Evolutionary conservation across 148 eudicot genomes (phyloP).

Genomic region (Rhododendron vialii): DNA sequence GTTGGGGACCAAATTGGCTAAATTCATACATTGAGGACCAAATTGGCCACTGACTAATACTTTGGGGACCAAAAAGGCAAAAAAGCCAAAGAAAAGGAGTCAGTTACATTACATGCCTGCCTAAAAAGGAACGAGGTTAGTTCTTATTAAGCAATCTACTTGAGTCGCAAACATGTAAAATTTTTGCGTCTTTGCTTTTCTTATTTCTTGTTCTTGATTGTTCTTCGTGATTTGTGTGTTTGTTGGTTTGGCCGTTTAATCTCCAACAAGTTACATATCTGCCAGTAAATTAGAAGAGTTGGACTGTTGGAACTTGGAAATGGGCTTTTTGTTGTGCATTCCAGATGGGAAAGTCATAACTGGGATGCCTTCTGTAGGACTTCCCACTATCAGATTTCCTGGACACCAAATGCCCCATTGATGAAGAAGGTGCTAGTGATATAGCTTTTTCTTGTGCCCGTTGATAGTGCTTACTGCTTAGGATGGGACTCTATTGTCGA

Average conservation of each 20-base stretch:
- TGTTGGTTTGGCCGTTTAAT: too few relatives aligned
- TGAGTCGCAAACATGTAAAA: background rate
- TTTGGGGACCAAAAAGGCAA: too few relatives aligned
- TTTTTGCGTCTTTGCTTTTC: background rate
- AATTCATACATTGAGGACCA: too few relatives aligned
- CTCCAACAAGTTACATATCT: background rate
- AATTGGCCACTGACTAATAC: too few relatives aligned
- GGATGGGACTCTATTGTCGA: too few relatives aligned
- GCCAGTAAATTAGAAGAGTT: background rate
- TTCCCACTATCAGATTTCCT: background rate
- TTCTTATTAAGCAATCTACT: too few relatives aligned
- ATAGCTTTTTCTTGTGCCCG: background rate
- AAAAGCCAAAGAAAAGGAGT: too few relatives aligned
- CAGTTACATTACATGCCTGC: too few relatives aligned
- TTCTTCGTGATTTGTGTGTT: too few relatives aligned
- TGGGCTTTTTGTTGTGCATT: background rate
- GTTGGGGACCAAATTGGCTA: too few relatives aligned
- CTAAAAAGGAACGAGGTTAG: too few relatives aligned
- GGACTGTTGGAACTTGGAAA: background rate
- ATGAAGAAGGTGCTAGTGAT: background rate
- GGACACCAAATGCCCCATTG: background rate
- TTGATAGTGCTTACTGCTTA: background rate
- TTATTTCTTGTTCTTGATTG: background rate
- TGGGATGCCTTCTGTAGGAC: background rate
- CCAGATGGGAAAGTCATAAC: too few relatives aligned